Conservation (phyloP, 2,329 filamentous ascomycete species). For the Aspergillus sp. region DNA sequence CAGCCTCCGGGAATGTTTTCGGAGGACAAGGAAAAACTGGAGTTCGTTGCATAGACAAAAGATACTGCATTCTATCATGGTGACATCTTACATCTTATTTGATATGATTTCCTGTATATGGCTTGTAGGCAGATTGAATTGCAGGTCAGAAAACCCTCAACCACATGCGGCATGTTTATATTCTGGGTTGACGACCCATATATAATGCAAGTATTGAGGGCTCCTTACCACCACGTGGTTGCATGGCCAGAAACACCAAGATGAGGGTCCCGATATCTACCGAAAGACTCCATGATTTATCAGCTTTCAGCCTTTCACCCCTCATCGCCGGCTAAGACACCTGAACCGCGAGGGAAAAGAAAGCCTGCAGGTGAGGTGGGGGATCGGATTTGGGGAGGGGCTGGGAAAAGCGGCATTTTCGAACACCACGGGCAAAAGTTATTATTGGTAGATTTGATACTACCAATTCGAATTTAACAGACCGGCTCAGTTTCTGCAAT, state of each 20-base stretch:
- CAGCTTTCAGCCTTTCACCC: background rate
- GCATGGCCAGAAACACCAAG: background rate
- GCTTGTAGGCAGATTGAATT: background rate
- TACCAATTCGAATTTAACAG: background rate
- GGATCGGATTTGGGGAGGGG: background rate
- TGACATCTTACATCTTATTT: background rate
- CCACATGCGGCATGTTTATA: background rate
- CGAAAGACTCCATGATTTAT: background rate
- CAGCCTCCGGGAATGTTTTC: background rate
- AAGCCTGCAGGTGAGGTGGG: background rate
- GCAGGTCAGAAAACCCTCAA: background rate
- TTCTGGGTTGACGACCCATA: background rate
- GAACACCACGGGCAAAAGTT: background rate
- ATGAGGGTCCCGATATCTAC: background rate
- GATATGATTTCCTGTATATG: background rate
- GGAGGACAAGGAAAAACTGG: constrained; percentile 14
- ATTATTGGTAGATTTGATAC: background rate
- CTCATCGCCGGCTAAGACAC: background rate
- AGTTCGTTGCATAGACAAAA: constrained; percentile 23
- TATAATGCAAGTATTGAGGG: too few species aligned
- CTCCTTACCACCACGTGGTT: background rate
- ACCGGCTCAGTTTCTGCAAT: background rate
- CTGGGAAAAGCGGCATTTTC: constrained; percentile 14
- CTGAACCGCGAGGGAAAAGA: background rate
- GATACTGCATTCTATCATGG: background rate